phyloP scores from a whole-genome alignment of 257 asterid genomes.

The Salvia hispanica region DNA sequence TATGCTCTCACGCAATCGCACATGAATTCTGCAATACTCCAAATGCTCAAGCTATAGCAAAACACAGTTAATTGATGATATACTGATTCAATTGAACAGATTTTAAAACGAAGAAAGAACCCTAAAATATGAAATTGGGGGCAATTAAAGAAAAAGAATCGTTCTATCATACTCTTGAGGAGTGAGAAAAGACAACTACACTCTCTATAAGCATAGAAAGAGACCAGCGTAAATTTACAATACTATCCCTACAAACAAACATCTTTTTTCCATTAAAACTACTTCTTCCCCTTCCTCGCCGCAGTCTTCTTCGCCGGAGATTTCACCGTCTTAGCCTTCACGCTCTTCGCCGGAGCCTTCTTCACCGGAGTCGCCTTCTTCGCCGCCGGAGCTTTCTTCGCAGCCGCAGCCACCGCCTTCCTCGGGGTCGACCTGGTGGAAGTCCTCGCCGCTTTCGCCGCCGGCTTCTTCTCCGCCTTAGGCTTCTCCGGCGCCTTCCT shows the following conservation, averaged over 20 bases:
- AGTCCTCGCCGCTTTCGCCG: slow-evolving; percentile 55
- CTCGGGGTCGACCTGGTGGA: slow-evolving; percentile 58
- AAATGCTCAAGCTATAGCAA: slow-evolving; percentile 7
- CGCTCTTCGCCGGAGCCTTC: slow-evolving; percentile 37
- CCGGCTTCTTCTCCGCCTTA: slow-evolving; percentile 47
- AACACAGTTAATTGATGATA: slow-evolving; percentile 1
- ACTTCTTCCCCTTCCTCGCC: slow-evolving; percentile 48
- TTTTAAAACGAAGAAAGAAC: slow-evolving; percentile 7
- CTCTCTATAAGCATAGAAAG: slow-evolving; percentile 18
- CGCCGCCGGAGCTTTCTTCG: slow-evolving; percentile 44
- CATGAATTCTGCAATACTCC: slow-evolving; percentile 18
- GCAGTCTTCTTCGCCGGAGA: slow-evolving; percentile 15
- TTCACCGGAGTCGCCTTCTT: slow-evolving; percentile 46
- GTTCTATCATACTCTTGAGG: slow-evolving; percentile 22
- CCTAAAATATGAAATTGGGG: neutral
- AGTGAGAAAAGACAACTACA: slow-evolving; percentile 6
- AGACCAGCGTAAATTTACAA: slow-evolving; percentile 44
- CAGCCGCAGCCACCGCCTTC: slow-evolving; percentile 38
- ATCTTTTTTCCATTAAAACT: slow-evolving; percentile 20
- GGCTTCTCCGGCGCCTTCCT: slow-evolving; percentile 55
- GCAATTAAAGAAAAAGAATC: slow-evolving; percentile 19
- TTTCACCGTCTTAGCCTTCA: no score
- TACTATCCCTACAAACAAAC: slow-evolving; percentile 49
- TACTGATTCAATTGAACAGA: slow-evolving; percentile 31
- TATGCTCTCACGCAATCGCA: slow-evolving; percentile 31